Percentiles rank a stretch among this genome's conserved stretches.
phyloP scores from a whole-genome alignment of 352 stramenopile genomes.

The Pythium coloratum region DNA sequence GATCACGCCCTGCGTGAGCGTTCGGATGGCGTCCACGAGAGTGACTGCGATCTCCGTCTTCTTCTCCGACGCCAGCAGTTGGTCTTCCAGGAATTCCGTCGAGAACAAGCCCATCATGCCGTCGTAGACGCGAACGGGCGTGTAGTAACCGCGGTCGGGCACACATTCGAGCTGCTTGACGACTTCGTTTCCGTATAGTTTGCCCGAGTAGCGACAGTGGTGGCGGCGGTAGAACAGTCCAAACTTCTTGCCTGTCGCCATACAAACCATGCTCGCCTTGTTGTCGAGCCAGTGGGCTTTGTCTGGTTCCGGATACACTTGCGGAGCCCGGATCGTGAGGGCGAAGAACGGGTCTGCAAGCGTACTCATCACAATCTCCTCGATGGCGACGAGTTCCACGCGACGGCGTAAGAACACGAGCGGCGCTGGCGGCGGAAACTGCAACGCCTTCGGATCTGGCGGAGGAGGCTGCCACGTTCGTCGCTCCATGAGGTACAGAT shows the following conservation, averaged over 20 bases:
- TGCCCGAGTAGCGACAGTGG: constrained; percentile 85
- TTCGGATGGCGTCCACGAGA: constrained; percentile 76
- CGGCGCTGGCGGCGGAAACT: constrained; percentile 43
- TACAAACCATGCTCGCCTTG: constrained; percentile 81
- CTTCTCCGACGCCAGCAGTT: constrained; percentile 79
- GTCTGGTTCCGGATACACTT: constrained; percentile 59
- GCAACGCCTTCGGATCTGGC: constrained; percentile 49
- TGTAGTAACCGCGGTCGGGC: constrained; percentile 79
- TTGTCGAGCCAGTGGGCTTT: constrained; percentile 86
- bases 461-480: constrained; percentile 50
- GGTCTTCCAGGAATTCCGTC: constrained; percentile 81
- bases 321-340: constrained; percentile 57
- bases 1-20: constrained; percentile 47
- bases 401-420: constrained; percentile 77
- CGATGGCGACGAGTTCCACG: constrained; percentile 53
- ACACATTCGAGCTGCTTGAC: constrained; percentile 80
- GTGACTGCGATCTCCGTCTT: constrained; percentile 87
- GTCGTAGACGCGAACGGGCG: constrained; percentile 76
- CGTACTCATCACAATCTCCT: constrained; percentile 81
- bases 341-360: constrained; percentile 82
- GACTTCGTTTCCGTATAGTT: constrained; percentile 85
- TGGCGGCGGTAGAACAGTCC: constrained; percentile 85
- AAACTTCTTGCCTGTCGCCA: constrained; percentile 87
- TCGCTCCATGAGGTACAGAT: constrained; percentile 82
- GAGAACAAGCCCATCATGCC: constrained; percentile 79